Evolutionary conservation across 495 filamentous ascomycete species (phyloP), one percentile per base, ranked within the genome.

Genomic region (Penicillium silybi): DNA sequence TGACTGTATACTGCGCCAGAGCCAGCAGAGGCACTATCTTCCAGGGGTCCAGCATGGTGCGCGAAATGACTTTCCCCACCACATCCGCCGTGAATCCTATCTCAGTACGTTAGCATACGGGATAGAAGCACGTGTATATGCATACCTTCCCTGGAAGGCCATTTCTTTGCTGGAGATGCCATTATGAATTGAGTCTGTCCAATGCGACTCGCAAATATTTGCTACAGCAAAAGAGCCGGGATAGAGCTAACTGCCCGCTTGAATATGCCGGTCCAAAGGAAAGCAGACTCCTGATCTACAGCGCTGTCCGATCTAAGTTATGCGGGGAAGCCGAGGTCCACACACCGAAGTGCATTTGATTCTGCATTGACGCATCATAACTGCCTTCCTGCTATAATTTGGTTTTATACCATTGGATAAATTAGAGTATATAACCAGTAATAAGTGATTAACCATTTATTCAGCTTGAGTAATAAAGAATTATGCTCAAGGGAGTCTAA

Each of bases 1-100:
- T 74, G 54, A 69, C 65, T 15, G 83, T 86, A 66, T 80, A 86
- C 9, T 78, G 76, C 22, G 80, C 77, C 6, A 83, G 63, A 8
- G 84, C 70, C 35, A 85, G 51, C 29, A 87, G 69, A 0, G 85
- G 69, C 0, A 73, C n/a, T 1, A 83, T 72, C 15, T 87, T 70
- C 48, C 70, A 71, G 7, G 86, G 84, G 58, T 83, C 82, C 29
- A 88, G 70, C 23, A 80, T 57, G 1, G 82, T 87, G 19, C 65
- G 66, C 46, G 76, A 66, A 54, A 89, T 59, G 29, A 84, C 55
- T 38, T 67, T 69, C 22, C 79, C 64, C 38, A 86, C 29, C 4
- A 81, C 76, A 64, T 88, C 85, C 38, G 72, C 69, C 15, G 81
- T 84, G 63, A 89, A 79, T 39, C 85, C 85, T 84, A 52, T 34